Base-by-base conservation (phyloP, 805 yeast species). In the Clavispora santaluciae region DNA sequence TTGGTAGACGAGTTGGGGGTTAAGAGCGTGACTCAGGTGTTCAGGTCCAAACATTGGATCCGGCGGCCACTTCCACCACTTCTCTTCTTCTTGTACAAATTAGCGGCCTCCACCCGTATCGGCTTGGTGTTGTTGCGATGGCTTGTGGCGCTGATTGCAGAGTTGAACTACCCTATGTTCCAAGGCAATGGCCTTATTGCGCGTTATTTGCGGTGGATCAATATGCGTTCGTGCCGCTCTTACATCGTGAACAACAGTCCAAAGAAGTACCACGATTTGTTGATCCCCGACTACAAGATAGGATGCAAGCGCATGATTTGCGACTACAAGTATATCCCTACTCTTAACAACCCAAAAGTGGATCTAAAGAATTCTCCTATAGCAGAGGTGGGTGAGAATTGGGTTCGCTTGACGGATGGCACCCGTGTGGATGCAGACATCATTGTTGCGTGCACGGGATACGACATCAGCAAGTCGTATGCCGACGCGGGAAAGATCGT, bases 401-500 rank as follows among this genome's bases (percentile, higher is more conserved):
- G 58, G 9, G 57, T 67, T 10, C 47, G 63, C 16, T 49, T 66
- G 42, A 51, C 45, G 10, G 47, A 54, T 22, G 70, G 70, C 2
- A 40, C 48, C 18, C 50, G 48, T 25, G 18, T 65, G 9, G 51
- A 58, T 30, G 68, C 64, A 12, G 73, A 67, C 45, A 58, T 65
- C 11, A 63, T 68, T 28, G 66, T 65, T 17, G 72, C 72, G 3
- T 68, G 73, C 50, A 66, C 72, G 22, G 73, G 73, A 2, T 68
- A 68, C 46, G 53, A 63, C 41, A 16, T 67, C 15, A 12, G 33
- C 16, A 47, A 49, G 33, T 44, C 57, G 26, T 48, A 50, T 30
- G 25, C 24, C 10, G 11, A 23, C 9, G 50, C 54, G 4, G 54
- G 48, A 35, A 33, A 48, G 12, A 40, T 61, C n/a, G 40, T 43